Evolutionary conservation across 805 yeast genomes (phyloP), one percentile per base, ranked within the genome.

Genomic region (Candida suzukii): DNA sequence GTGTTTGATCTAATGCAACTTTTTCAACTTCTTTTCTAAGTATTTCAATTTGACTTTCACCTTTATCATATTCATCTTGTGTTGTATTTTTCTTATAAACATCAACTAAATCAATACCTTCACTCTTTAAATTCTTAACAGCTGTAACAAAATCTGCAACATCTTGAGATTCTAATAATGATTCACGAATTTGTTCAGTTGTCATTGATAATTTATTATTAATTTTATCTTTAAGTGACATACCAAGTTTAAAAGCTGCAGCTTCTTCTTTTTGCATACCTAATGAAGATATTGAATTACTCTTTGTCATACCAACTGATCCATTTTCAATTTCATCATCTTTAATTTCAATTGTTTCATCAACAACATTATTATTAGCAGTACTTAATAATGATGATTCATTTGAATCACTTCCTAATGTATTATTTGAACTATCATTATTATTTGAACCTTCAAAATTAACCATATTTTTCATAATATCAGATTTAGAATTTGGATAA

Each of bases 71-170:
- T 14, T 26, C 27, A 14, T 36, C 32, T 11, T 17, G 21, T 24
- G 20, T 7, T 3, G 28, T 5, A 24, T 24, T n/a, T n/a, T 46
- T 46, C 14, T 37, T 43, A 31, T 54, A 62, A 24, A 55, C 44
- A 22, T 63, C 65, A 27, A 64, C 61, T n/a, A 72, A 43, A 17
- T 64, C 54, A 14, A 70, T 60, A 4, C 76, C 76, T 25, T 60
- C 56, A 9, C 50, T 55, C 42, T 68, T 70, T 44, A 73, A 46
- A 26, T 53, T 56, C 42, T 68, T 68, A 41, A 73, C 47, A 25
- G 61, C 59, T 36, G 64, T 64, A 35, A 73, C 53, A 6, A 66
- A 59, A 17, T 58, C 60, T 10, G 66, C 53, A 13, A 71, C 60
- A 22, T 64, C 60, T 4, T 65, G 55, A 2, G 72, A 61, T 37